Base-by-base conservation (phyloP, 2,329 filamentous ascomycete species). In the Escovopsis weberi region DNA sequence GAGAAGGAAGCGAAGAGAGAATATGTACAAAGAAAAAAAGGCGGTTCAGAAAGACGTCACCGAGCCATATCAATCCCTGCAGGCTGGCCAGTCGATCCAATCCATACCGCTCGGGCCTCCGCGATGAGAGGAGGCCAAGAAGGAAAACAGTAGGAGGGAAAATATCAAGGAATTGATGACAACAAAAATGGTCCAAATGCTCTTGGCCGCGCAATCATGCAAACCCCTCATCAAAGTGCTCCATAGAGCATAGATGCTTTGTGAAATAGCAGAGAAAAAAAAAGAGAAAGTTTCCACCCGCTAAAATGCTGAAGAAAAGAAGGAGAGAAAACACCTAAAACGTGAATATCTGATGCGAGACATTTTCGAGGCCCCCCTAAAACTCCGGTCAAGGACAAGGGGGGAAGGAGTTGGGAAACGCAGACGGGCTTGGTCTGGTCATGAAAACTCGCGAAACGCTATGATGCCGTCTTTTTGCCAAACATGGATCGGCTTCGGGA, bases 401-500 rank as follows among this genome's bases (percentile, higher is more conserved):
- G 51, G n/a, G n/a, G n/a, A n/a, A 23, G 23, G 23, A 23, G 23
- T 5, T 23, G 23, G 23, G 23, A 3, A 23, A 23, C 23, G 23
- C 23, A 23, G 23, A 23, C 23, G 5, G 23, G 23, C 3, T 23
- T 23, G 52, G 49, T 53, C 48, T 47, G 23, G 23, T 59, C 51
- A 58, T 53, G 43, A 56, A 56, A 53, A 53, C 55, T 52, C 55
- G 43, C 12, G 39, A 26, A 32, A 33, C 37, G 15, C 28, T 33
- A 43, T 42, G 43, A 44, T 38, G 37, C 45, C 41, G 51, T 54
- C 47, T 66, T 68, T 38, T 59, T 53, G 48, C 79, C 72, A 60
- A 89, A 89, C 53, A 89, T 80, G 47, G 74, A 77, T 51, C 84
- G 72, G 39, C 81, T 78, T 48, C 80, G 78, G 26, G 82, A 86